phyloP scores from a whole-genome alignment of 140 eudicot genomes.

The Erigeron philadelphicus region DNA sequence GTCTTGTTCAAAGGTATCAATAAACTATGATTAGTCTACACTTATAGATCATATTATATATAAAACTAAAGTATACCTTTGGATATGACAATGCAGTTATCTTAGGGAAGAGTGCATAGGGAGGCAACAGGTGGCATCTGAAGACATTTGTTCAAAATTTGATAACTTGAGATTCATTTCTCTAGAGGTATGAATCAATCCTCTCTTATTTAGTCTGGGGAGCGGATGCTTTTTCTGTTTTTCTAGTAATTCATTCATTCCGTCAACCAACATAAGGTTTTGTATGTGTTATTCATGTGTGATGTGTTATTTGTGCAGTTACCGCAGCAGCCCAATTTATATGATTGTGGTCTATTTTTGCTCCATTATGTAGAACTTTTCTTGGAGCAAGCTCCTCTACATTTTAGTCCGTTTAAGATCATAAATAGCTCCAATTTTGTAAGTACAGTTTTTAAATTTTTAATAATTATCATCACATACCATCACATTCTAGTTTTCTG shows the following conservation, averaged over 20 bases:
- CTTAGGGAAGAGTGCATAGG: conserved; percentile 92
- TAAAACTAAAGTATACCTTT: background rate
- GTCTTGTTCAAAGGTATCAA: conserved; percentile 70
- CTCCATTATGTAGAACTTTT: conserved; percentile 86
- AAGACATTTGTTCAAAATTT: conserved; percentile 62
- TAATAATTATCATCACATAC: background rate
- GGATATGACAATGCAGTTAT: conserved; percentile 51
- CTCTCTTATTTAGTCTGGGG: background rate
- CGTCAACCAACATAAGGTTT: background rate
- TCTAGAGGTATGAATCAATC: conserved; percentile 54
- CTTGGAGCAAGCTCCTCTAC: conserved; percentile 59
- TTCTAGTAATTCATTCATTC: background rate
- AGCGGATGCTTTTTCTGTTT: background rate
- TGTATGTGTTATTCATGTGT: background rate
- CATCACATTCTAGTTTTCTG: background rate
- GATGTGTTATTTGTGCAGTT: conserved; percentile 45
- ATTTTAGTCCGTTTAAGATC: conserved; percentile 61
- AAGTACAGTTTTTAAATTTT: conserved; percentile 31
- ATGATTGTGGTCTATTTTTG: conserved; percentile 87
- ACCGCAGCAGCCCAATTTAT: conserved; percentile 86
- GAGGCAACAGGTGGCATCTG: conserved; percentile 55
- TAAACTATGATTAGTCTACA: background rate
- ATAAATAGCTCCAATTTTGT: conserved; percentile 49
- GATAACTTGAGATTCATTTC: conserved; percentile 64
- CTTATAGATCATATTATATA: background rate